Evolutionary conservation across 176 grass and related monocot genomes (phyloP), one percentile per base, ranked within the genome.

Genomic region (Typha latifolia): DNA sequence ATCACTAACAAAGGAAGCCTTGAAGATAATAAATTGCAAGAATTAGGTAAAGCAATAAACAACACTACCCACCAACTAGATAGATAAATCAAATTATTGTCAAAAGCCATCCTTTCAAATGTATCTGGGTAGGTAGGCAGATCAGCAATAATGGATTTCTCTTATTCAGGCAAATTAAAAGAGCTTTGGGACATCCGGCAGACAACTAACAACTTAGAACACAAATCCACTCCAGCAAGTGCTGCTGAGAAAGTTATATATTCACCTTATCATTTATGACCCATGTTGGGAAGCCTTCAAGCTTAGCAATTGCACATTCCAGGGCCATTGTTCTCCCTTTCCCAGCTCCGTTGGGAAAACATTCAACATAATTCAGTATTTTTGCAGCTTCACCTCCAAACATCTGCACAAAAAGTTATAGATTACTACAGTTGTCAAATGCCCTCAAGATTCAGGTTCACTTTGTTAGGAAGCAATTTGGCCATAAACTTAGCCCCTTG

Each of bases 221-320:
- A 22, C 53, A 19, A 5, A 57, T 10, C 18, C 1, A 59, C 3
- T 19, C 6, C 49, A 63, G 49, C 3, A 34, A 73, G 20, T 63
- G n/a, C 12, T 11, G 3, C 2, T 10, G 27, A 5, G 26, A 34
- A 74, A 21, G 12, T 29, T 32, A 43, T 23, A 14, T 65, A 14
- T 12, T 53, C 21, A 67, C 93, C 85, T 89, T 80, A 71, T 80
- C 85, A 1, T 96, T 82, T 74, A 96, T 86, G 66, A 91, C 24
- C 93, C 93, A 96, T 53, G 88, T 96, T 12, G 93, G 93, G 66
- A 96, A 96, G 48, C 93, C 93, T 86, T 96, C 80, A 50, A 96
- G 31, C 66, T 83, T 82, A 70, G 77, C 69, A 69, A 70, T 26
- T 49, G 75, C 57, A 91, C 93, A 96, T 74, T 96, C 80, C 2